Percentiles rank a stretch among this genome's conserved stretches.
These are phyloP conservation scores for Hortiboletus rubellus DNA, from an alignment of 1,284 basidiomycete genomes.

Conservation along the genomic window DNA sequence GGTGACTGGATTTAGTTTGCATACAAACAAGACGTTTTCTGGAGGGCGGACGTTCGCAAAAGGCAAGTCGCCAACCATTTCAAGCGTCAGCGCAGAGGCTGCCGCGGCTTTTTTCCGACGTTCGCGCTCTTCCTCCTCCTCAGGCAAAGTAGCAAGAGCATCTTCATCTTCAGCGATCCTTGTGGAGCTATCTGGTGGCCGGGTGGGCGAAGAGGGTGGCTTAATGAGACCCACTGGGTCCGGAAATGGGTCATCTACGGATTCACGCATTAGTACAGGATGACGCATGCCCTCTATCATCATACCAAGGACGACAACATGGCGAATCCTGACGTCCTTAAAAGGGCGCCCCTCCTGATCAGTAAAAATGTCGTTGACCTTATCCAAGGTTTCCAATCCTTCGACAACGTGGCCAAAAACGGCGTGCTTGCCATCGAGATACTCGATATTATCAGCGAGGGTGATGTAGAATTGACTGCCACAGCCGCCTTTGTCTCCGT, in stretches of 20 bases:
- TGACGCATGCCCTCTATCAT: not conserved
- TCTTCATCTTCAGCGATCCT: conserved; percentile 94
- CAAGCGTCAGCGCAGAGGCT: conserved; percentile 93
- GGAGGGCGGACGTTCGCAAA: conserved; percentile 98
- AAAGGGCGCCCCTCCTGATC: conserved; percentile 89
- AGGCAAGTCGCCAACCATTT: conserved; percentile 99
- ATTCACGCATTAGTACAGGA: conserved; percentile 5
- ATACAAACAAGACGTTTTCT: conserved; percentile 98
- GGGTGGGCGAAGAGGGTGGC: conserved; percentile 76
- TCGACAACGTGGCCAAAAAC: conserved; percentile 97
- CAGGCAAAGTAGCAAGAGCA: conserved; percentile 70
- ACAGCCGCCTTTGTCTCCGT: conserved; percentile 74
- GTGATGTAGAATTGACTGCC: conserved; percentile 98
- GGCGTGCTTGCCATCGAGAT: conserved; percentile 94
- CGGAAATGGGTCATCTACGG: conserved; percentile 88
- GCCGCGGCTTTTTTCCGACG: conserved; percentile 84
- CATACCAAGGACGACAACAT: conserved; percentile 87
- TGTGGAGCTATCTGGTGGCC: conserved; percentile 79
- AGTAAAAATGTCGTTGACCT: conserved; percentile 88
- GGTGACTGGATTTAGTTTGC: conserved; percentile 97
- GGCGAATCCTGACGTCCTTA: conserved; percentile 91
- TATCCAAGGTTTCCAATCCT: conserved; percentile 89
- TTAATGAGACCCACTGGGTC: conserved; percentile 78
- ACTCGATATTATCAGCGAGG: conserved; percentile 86
- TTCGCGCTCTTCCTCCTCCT: conserved; percentile 79